Evolutionary conservation across 2,329 filamentous ascomycete genomes (phyloP).

Genomic region (Pseudocercospora macadamiae): DNA sequence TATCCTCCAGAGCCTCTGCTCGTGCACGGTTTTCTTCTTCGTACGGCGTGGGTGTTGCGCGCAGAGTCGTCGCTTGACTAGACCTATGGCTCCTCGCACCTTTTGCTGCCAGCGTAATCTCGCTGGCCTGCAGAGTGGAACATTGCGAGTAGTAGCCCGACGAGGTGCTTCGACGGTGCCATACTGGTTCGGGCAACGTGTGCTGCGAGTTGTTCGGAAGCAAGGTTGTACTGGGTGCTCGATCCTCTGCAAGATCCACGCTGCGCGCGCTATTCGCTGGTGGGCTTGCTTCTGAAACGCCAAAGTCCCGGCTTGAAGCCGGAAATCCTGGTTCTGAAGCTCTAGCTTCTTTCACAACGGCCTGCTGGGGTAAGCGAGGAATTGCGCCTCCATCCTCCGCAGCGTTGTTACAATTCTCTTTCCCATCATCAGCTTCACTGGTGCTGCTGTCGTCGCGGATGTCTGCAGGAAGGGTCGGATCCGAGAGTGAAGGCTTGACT

Average conservation of each 20-base stretch:
- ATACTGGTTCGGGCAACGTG: constrained; percentile 28
- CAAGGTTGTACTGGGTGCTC: constrained; percentile 30
- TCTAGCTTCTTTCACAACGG: constrained; percentile 29
- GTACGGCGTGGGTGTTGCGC: constrained; percentile 34
- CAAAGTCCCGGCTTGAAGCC: constrained; percentile 26
- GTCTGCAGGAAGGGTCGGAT: constrained; percentile 17
- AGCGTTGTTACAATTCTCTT: constrained; percentile 19
- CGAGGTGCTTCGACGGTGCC: constrained; percentile 33
- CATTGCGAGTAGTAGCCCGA: constrained; percentile 34
- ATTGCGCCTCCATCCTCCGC: constrained; percentile 16
- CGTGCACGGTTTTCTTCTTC: constrained; percentile 31
- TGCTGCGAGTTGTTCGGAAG: constrained; percentile 26
- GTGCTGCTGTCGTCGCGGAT: constrained; percentile 3
- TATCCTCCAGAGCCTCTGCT: constrained; percentile 19
- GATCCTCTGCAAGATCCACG: constrained; percentile 25
- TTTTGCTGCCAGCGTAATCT: constrained; percentile 28
- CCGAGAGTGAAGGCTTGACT: constrained; percentile 33
- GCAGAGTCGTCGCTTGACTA: constrained; percentile 35
- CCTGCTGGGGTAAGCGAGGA: constrained; percentile 23
- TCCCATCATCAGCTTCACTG: constrained; percentile 17
- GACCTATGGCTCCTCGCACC: constrained; percentile 29
- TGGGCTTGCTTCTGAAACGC: constrained; percentile 35
- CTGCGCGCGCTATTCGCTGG: constrained; percentile 32
- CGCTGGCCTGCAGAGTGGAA: constrained; percentile 32
- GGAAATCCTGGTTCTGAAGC: constrained; percentile 31